Evolutionary conservation across 2,329 filamentous ascomycete genomes (phyloP).

Genomic region (Clarireedia monteithiana): DNA sequence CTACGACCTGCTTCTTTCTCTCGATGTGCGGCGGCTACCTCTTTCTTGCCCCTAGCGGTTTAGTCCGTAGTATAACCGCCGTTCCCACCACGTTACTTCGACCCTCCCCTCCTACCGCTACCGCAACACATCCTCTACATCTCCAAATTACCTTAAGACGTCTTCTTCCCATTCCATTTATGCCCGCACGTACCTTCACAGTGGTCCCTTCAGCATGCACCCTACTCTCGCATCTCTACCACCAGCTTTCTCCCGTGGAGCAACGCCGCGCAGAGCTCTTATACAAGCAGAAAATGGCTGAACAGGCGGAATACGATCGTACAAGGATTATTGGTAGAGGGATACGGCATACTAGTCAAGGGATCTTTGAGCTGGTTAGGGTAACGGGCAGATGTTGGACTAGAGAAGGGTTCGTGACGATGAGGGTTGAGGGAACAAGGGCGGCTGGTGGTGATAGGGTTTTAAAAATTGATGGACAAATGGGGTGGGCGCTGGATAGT

Average conservation of each 20-base stretch:
- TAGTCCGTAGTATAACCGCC: slow-evolving; percentile 40
- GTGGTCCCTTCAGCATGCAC: slow-evolving; percentile 7
- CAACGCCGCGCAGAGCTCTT: neutral
- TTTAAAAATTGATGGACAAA: slow-evolving; percentile 32
- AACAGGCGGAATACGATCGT: slow-evolving; percentile 41
- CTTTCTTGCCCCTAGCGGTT: slow-evolving; percentile 46
- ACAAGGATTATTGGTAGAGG: slow-evolving; percentile 49
- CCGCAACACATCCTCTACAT: slow-evolving; percentile 28
- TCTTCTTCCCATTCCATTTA: slow-evolving; percentile 23
- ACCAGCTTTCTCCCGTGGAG: slow-evolving; percentile 20
- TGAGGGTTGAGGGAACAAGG: slow-evolving; percentile 46
- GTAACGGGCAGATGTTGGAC: slow-evolving; percentile 43
- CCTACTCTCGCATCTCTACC: slow-evolving; percentile 1
- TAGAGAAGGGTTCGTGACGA: slow-evolving; percentile 47
- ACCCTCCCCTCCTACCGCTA: neutral
- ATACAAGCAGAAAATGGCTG: slow-evolving; percentile 20
- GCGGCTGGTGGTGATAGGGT: slow-evolving; percentile 33
- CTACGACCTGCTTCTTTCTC: slow-evolving; percentile 51
- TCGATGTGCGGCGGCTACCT: slow-evolving; percentile 53
- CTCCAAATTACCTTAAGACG: slow-evolving; percentile 41
- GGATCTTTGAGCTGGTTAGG: slow-evolving; percentile 36
- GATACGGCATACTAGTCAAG: slow-evolving; percentile 43
- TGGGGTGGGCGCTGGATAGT: slow-evolving; percentile 51
- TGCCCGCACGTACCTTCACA: slow-evolving; percentile 19
- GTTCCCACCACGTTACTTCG: slow-evolving; percentile 17